Conservation (phyloP, 192 early-diverging fungal species). For the Chytriomyces sp. region DNA sequence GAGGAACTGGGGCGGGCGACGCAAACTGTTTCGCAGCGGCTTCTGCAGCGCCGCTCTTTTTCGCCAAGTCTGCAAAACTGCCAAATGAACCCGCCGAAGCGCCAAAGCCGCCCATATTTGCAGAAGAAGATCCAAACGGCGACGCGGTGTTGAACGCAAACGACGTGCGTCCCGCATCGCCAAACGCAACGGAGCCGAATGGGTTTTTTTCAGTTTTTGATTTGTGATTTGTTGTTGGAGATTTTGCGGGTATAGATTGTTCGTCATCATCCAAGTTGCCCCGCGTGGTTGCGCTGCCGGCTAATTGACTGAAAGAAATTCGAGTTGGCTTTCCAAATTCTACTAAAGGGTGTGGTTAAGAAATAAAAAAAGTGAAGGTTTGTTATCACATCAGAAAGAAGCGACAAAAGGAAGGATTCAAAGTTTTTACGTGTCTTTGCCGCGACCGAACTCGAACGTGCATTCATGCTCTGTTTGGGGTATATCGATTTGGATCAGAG, state of each 20-base stretch:
- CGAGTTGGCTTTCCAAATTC: background rate
- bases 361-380: too few species aligned
- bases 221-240: background rate
- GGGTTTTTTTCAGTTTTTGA: slow-evolving; percentile 22
- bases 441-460: background rate
- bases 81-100: slow-evolving; percentile 1
- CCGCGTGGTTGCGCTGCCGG: background rate
- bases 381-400: too few species aligned
- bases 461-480: background rate
- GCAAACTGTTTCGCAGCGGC: background rate
- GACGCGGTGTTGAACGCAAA: background rate
- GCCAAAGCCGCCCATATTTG: background rate
- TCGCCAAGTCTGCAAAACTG: background rate
- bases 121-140: background rate
- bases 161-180: slow-evolving; percentile 12
- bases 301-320: background rate
- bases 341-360: too few species aligned
- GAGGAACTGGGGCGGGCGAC: background rate
- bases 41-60: background rate
- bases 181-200: slow-evolving; percentile 25
- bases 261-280: background rate
- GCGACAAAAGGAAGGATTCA: background rate
- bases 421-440: background rate
- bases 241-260: background rate
- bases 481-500: background rate